Evolutionary conservation across 75 land plant genomes (phyloP), one percentile per base, ranked within the genome.

Genomic region (Cryptomeria japonica): DNA sequence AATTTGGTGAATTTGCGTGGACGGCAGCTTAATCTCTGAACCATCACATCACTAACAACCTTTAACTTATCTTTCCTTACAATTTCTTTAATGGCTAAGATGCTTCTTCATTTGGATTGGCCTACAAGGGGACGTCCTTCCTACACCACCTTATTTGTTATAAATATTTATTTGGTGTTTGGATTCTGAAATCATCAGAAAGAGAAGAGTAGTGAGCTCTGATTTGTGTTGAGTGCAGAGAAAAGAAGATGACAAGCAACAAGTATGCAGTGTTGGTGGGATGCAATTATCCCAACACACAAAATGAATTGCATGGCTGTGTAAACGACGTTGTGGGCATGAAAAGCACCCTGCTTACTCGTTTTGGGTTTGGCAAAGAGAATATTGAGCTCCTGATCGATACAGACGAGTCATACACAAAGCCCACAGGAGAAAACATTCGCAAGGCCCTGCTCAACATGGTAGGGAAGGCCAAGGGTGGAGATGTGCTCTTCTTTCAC

Each of bases 401-500:
- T 86, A 92, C 89, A 16, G 91, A 93, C 31, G 76, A 51, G 49
- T 88, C 92, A 12, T 37, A 41, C 7, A 86, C 68, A 11, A 70
- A 90, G 89, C 97, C 98, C 25, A 95, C 97, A 1, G 96, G 98
- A 12, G 92, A 82, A 3, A 96, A 96, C 91, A 94, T 96, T 61
- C 85, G 89, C 87, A 53, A 73, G 70, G 91, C 93, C 2, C 90
- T 96, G 42, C 85, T 75, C 10, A 31, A 70, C 18, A 93, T 96
- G 89, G 88, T 93, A 3, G 80, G 75, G 22, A 53, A 90, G 5
- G 92, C 94, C 22, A 73, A 87, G 86, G 53, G 89, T 1, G 98
- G 96, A 0, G 98, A 96, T 84, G 91, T 95, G 3, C 86, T 96
- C 55, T 96, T 93, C 85, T 95, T 96, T 86, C 98, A 96, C 88